Conservation (phyloP, 169 alveolate species). For the Plasmodium coatneyi region DNA sequence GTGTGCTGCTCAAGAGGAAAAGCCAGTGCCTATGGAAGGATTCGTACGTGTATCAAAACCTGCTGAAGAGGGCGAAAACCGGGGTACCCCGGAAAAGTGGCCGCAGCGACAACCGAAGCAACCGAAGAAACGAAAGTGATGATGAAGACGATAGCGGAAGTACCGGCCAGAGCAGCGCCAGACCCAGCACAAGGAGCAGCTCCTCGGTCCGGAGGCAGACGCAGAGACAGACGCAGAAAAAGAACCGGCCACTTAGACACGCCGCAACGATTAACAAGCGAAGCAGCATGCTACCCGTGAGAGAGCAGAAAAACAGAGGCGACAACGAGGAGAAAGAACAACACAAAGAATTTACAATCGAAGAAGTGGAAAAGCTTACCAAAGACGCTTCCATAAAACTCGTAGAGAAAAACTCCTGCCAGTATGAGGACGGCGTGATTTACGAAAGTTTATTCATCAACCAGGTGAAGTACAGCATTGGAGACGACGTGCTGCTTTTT, state of each 20-base stretch:
- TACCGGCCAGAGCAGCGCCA: background rate
- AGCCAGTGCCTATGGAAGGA: background rate
- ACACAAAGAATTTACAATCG: conserved; percentile 1
- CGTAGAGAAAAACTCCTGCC: conserved; percentile 20
- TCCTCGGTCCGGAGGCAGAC: background rate
- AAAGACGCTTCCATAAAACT: background rate
- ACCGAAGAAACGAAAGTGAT: no score
- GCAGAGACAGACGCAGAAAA: background rate
- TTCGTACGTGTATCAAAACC: background rate
- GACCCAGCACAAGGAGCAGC: background rate
- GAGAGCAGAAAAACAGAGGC: background rate
- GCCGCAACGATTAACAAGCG: background rate
- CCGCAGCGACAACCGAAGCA: background rate
- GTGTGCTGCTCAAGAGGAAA: conserved; percentile 2
- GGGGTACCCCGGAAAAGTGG: background rate
- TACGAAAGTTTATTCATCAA: conserved; percentile 31
- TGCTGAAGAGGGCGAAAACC: background rate
- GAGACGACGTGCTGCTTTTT: conserved; percentile 32
- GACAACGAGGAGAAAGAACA: background rate
- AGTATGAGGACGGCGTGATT: conserved; percentile 53
- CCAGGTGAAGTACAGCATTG: conserved; percentile 6
- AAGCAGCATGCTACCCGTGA: background rate
- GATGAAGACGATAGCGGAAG: background rate
- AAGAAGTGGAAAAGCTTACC: background rate
- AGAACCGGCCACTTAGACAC: background rate